Evolutionary conservation across 2,329 filamentous ascomycete species (phyloP).

Genomic region (Xylaria sp.): DNA sequence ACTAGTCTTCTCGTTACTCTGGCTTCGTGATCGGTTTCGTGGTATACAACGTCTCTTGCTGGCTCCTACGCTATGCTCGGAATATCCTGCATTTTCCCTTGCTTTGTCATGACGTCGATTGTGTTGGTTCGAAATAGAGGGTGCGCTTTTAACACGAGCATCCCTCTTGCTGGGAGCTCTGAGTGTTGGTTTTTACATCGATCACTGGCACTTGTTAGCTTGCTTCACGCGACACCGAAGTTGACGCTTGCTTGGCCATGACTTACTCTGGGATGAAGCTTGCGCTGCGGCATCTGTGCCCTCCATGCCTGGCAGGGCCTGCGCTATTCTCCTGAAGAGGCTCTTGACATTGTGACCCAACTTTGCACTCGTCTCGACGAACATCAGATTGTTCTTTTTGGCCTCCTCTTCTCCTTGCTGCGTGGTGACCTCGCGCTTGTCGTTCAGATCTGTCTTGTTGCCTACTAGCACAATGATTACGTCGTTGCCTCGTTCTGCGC

Average conservation of each 20-base stretch:
- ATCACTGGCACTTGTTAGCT: slow-evolving; percentile 66
- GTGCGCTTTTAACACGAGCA: slow-evolving; percentile 61
- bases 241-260: not conserved
- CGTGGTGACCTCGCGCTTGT: slow-evolving; percentile 96
- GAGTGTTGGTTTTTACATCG: slow-evolving; percentile 83
- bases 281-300: slow-evolving; percentile 79
- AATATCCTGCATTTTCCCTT: slow-evolving; percentile 28
- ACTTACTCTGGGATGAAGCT: slow-evolving; percentile 75
- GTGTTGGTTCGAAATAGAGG: not conserved
- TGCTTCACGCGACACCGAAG: slow-evolving; percentile 1
- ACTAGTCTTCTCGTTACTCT: slow-evolving; percentile 28
- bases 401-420: slow-evolving; percentile 97
- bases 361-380: slow-evolving; percentile 98
- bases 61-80: slow-evolving; percentile 38
- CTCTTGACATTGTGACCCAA: slow-evolving; percentile 97
- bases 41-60: slow-evolving; percentile 35
- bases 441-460: slow-evolving; percentile 98
- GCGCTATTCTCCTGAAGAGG: slow-evolving; percentile 96
- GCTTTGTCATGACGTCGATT: not conserved
- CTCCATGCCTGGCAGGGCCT: slow-evolving; percentile 97
- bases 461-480: slow-evolving; percentile 98
- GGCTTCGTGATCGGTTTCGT: slow-evolving; percentile 25
- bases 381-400: slow-evolving; percentile 97
- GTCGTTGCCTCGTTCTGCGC: slow-evolving; percentile 94
- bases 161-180: slow-evolving; percentile 70